These are phyloP conservation scores for Nakazawaea anatomiae DNA, from an alignment of 805 yeast genomes.

Conservation along the genomic window DNA sequence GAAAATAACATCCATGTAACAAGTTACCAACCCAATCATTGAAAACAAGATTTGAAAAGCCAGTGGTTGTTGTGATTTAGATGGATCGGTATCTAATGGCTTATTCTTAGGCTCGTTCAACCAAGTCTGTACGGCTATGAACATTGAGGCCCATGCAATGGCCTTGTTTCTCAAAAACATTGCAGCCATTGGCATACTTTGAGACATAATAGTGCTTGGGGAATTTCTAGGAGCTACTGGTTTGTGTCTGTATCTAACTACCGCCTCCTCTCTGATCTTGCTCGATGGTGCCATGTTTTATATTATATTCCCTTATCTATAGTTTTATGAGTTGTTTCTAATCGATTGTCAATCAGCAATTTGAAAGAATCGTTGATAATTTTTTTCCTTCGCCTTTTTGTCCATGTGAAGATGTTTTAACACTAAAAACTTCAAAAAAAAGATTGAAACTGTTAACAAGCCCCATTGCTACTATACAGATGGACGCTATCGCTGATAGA, in stretches of 20 bases:
- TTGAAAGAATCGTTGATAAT: not conserved
- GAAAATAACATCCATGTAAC: constrained; percentile 47
- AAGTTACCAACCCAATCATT: constrained; percentile 37
- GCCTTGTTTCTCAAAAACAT: constrained; percentile 55
- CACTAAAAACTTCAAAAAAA: no score
- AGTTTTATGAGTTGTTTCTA: not conserved
- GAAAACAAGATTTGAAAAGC: constrained; percentile 41
- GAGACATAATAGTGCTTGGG: constrained; percentile 42
- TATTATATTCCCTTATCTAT: not conserved
- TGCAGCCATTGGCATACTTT: constrained; percentile 57
- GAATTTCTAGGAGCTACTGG: constrained; percentile 41
- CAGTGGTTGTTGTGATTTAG: constrained; percentile 36
- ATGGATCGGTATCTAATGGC: constrained; percentile 5
- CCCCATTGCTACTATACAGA: not conserved
- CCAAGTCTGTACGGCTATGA: constrained; percentile 45
- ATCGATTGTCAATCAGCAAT: not conserved
- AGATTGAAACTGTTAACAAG: no score
- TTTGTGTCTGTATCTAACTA: constrained; percentile 33
- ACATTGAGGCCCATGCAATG: constrained; percentile 49
- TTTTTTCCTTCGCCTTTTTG: not conserved
- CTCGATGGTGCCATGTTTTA: constrained; percentile 4
- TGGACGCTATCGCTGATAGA: constrained; percentile 68
- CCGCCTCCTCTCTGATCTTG: constrained; percentile 10
- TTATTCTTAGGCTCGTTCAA: constrained; percentile 31
- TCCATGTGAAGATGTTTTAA: not conserved